Evolutionary conservation across 2,329 filamentous ascomycete species (phyloP).

Genomic region (Cordyceps tenuipes): DNA sequence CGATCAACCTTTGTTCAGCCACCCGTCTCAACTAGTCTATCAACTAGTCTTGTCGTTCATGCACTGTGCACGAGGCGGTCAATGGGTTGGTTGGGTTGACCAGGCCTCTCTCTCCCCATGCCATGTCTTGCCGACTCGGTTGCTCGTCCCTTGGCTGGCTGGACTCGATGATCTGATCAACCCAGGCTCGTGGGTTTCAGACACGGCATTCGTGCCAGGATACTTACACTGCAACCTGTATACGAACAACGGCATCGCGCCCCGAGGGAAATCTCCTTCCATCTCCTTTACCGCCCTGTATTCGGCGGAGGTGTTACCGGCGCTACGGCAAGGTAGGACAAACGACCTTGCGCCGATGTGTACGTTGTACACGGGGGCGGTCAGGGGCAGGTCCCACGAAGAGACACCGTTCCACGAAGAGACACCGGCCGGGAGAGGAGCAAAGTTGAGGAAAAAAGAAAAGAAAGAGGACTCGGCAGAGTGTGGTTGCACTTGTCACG

Average conservation of each 20-base stretch:
- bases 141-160: neutral
- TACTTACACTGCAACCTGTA: neutral
- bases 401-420: neutral
- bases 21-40: neutral
- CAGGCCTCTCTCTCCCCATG: neutral
- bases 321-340: neutral
- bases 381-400: neutral
- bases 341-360: neutral
- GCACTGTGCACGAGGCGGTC: conserved; percentile 10
- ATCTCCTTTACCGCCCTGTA: conserved; percentile 9
- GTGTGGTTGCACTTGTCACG: neutral
- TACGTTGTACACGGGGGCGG: neutral
- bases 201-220: neutral
- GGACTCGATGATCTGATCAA: neutral
- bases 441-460: neutral
- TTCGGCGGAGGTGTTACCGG: neutral
- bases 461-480: neutral
- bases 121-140: neutral
- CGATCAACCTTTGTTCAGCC: conserved; percentile 1
- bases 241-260: neutral
- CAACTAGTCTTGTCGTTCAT: neutral
- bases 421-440: neutral
- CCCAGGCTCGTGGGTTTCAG: conserved; percentile 6
- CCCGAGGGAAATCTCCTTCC: neutral
- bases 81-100: conserved; percentile 6